Conservation (phyloP, 2,329 filamentous ascomycete species). For the Aspergillus texensis region DNA sequence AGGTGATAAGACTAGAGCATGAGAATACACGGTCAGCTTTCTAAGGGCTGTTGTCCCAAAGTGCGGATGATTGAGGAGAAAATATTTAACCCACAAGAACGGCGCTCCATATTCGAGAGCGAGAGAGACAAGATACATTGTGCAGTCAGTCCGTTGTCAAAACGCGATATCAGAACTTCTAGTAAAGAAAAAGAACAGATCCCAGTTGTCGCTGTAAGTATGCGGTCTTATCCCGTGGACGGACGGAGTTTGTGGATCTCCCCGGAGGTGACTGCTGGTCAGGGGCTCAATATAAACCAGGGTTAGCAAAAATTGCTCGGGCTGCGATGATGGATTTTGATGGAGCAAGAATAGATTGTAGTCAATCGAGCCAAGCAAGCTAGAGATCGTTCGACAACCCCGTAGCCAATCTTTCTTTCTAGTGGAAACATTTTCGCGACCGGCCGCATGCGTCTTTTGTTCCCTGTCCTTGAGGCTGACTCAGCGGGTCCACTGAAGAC, state of each 20-base stretch:
- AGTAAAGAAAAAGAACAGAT: not conserved
- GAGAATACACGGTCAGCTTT: slow-evolving; percentile 15
- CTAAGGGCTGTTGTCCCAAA: not conserved
- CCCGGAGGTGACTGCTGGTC: not conserved
- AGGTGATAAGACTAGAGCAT: slow-evolving; percentile 57
- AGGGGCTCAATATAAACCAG: not conserved
- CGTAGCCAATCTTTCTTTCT: not conserved
- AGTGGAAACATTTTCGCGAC: not conserved
- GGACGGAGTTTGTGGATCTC: slow-evolving; percentile 9
- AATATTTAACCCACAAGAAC: slow-evolving; percentile 46
- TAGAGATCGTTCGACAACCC: not conserved
- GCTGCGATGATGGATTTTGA: not conserved
- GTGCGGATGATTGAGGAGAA: not conserved
- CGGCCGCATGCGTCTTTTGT: slow-evolving; percentile 11
- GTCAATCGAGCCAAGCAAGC: not conserved
- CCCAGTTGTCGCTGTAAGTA: not conserved
- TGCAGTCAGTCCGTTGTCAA: slow-evolving; percentile 12
- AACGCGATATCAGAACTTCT: not conserved
- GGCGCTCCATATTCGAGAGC: slow-evolving; percentile 52
- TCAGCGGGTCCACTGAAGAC: slow-evolving; percentile 12
- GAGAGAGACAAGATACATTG: slow-evolving; percentile 43
- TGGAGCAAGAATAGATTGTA: not conserved
- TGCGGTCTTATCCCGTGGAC: not conserved
- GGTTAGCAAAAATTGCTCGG: not conserved
- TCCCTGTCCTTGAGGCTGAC: slow-evolving; percentile 17